Conservation (phyloP, 139 green algal genomes). For the Ostreobium quekettii region DNA sequence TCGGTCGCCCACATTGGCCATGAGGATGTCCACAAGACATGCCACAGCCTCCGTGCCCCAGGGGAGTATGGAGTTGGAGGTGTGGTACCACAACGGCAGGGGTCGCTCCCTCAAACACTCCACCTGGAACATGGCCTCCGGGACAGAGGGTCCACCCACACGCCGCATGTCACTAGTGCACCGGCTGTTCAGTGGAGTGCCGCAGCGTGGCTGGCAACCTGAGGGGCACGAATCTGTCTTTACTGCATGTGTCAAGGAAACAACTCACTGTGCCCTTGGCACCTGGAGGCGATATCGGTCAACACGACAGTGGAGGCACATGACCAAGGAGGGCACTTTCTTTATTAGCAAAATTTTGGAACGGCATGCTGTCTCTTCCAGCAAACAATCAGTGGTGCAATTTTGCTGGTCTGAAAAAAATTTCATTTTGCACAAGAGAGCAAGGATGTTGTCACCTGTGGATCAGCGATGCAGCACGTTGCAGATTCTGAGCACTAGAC, state of each 20-base stretch:
- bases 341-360: too few relatives aligned
- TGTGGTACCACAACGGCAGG: constrained; percentile 13
- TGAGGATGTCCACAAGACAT: constrained; percentile 12
- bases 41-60: constrained; percentile 15
- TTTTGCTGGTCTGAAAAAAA: not conserved
- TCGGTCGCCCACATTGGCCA: constrained; percentile 5
- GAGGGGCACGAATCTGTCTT: not conserved
- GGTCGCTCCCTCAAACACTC: not conserved
- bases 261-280: not conserved
- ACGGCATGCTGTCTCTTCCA: too few relatives aligned
- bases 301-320: too few relatives aligned
- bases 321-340: too few relatives aligned
- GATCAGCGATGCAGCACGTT: not conserved
- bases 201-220: too few relatives aligned
- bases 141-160: not conserved
- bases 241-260: not conserved
- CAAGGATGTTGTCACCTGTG: not conserved
- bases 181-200: not conserved
- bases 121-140: not conserved
- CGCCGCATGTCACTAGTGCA: not conserved
- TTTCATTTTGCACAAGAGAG: not conserved
- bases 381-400: too few relatives aligned
- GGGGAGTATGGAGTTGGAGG: constrained; percentile 6
- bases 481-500: not conserved
- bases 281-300: too few relatives aligned